These are phyloP conservation scores for Haberlea rhodopensis DNA, from an alignment of 257 asterid species.

Conservation along the genomic window DNA sequence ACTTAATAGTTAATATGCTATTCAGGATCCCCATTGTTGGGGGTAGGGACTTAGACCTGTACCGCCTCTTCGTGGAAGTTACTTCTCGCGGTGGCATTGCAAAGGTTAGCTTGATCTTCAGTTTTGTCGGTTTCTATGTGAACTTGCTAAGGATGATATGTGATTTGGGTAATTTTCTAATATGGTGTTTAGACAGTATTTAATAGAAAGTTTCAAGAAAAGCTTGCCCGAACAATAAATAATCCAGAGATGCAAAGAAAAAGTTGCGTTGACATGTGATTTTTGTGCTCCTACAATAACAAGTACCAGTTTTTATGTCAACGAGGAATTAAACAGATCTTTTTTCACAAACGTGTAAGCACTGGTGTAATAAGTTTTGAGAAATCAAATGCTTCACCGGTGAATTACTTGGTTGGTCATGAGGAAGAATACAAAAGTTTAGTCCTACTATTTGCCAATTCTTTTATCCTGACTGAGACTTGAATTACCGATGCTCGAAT, in stretches of 20 bases:
- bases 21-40: slow-evolving; percentile 80
- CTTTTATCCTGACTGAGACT: not conserved
- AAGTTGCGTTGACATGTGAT: not conserved
- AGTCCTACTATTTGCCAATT: no score
- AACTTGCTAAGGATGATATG: not conserved
- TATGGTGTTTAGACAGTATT: not conserved
- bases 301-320: not conserved
- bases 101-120: slow-evolving; percentile 41
- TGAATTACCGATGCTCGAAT: not conserved
- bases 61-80: slow-evolving; percentile 79
- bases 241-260: not conserved
- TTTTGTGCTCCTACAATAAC: not conserved
- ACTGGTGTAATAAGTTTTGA: not conserved
- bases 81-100: slow-evolving; percentile 84
- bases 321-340: not conserved
- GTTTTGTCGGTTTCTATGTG: not conserved
- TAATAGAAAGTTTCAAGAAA: not conserved
- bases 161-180: not conserved
- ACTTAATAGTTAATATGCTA: not conserved
- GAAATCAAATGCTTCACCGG: not conserved
- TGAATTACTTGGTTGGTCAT: no score
- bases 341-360: not conserved
- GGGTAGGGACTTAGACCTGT: slow-evolving; percentile 69
- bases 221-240: no score
- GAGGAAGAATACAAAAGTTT: not conserved